Percentiles rank a stretch among this genome's conserved stretches.
phyloP scores from a whole-genome alignment of 2,329 filamentous ascomycete genomes.

The Aspergillus flavus region DNA sequence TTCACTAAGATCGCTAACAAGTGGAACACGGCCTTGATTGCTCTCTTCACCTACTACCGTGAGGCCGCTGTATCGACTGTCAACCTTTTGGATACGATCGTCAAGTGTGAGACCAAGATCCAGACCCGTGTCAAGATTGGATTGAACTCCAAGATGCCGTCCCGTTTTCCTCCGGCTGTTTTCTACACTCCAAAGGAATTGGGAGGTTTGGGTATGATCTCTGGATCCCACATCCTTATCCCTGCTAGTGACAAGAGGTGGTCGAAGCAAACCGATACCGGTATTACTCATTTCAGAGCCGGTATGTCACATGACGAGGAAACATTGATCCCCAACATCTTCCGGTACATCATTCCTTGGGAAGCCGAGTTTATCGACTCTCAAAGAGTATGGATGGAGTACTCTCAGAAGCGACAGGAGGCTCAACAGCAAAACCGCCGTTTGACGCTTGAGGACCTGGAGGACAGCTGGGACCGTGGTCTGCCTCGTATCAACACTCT shows the following conservation, averaged over 20 bases:
- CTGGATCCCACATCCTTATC: conserved; percentile 95
- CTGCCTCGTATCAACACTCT: conserved; percentile 96
- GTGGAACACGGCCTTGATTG: conserved; percentile 98
- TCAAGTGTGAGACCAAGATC: conserved; percentile 99
- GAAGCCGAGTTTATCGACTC: conserved; percentile 99
- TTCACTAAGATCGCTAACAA: conserved; percentile 99
- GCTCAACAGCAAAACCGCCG: conserved; percentile 96
- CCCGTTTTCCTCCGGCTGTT: conserved; percentile 94
- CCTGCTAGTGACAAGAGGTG: conserved; percentile 96
- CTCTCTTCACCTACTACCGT: conserved; percentile 97
- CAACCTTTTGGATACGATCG: conserved; percentile 90
- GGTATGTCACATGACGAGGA: conserved; percentile 99
- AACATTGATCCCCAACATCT: conserved; percentile 97
- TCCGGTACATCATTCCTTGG: conserved; percentile 99
- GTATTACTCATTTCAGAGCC: conserved; percentile 93
- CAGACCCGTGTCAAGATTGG: conserved; percentile 99
- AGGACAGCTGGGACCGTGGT: conserved; percentile 98
- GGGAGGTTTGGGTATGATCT: conserved; percentile 97
- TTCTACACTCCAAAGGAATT: conserved; percentile 99
- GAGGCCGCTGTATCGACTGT: conserved; percentile 97
- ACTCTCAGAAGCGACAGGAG: conserved; percentile 95
- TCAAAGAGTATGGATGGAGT: conserved; percentile 98
- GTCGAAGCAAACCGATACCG: conserved; percentile 97
- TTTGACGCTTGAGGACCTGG: conserved; percentile 90
- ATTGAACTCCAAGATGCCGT: conserved; percentile 98